Evolutionary conservation across 2,329 filamentous ascomycete species (phyloP).

Genomic region (Aspergillus eucalypticola): DNA sequence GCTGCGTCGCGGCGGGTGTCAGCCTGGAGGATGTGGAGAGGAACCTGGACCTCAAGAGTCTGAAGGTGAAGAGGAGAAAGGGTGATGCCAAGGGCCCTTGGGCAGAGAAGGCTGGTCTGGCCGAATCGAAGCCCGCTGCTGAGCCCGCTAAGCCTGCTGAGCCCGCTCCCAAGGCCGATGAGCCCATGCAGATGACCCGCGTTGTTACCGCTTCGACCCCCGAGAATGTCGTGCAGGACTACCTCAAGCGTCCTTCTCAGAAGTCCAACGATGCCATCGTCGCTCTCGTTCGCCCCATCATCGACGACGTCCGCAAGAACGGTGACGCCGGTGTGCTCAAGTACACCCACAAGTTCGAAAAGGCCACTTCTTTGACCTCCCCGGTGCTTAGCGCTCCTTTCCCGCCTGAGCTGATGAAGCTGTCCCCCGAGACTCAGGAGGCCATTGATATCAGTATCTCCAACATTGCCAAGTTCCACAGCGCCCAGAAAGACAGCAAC

Average conservation of each 20-base stretch:
- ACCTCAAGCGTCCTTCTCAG: constrained; percentile 85
- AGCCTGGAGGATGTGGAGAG: constrained; percentile 85
- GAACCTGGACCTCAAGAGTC: constrained; percentile 88
- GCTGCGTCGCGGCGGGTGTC: constrained; percentile 82
- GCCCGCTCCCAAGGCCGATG: constrained; percentile 27
- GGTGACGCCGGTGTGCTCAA: constrained; percentile 87
- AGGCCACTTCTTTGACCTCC: constrained; percentile 84
- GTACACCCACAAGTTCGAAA: constrained; percentile 98
- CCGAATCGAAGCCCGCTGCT: constrained; percentile 50
- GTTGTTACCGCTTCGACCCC: constrained; percentile 68
- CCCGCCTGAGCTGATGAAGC: constrained; percentile 78
- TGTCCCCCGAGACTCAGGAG: constrained; percentile 77
- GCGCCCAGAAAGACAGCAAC: constrained; percentile 76
- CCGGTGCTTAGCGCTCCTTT: constrained; percentile 90
- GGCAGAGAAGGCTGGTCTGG: constrained; percentile 78
- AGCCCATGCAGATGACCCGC: constrained; percentile 78
- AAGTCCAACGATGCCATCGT: constrained; percentile 93
- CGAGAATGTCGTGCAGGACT: constrained; percentile 66
- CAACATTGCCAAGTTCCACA: constrained; percentile 93
- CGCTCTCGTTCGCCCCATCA: constrained; percentile 86
- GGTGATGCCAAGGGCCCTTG: constrained; percentile 95
- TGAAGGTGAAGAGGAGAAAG: constrained; percentile 90
- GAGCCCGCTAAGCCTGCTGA: constrained; percentile 37
- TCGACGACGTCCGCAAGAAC: constrained; percentile 77
- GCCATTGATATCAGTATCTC: constrained; percentile 94